These are phyloP conservation scores for Tetrapisispora nanseiensis DNA, from an alignment of 805 yeast species.

Conservation along the genomic window DNA sequence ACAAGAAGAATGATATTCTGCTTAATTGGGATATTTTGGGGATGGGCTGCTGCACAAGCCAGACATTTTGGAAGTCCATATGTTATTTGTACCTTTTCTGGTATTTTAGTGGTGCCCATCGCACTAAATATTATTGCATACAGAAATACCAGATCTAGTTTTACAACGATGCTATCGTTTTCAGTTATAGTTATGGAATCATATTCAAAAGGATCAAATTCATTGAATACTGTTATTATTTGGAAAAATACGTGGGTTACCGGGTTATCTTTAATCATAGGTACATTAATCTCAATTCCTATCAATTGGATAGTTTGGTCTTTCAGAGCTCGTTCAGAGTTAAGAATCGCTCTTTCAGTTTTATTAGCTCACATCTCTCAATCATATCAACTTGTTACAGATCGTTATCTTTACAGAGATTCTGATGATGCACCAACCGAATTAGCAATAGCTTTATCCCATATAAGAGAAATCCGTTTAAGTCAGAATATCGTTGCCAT, in stretches of 20 bases:
- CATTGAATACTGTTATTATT: constrained; percentile 18
- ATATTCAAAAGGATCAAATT: constrained; percentile 10
- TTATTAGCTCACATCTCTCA: constrained; percentile 36
- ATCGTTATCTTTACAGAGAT: constrained; percentile 41
- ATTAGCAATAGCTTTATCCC: constrained; percentile 34
- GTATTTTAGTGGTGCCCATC: constrained; percentile 27
- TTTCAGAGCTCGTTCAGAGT: constrained; percentile 35
- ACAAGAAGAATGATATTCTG: constrained; percentile 29
- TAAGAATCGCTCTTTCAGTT: constrained; percentile 32
- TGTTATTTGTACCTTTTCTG: constrained; percentile 35
- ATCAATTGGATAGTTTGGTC: constrained; percentile 42
- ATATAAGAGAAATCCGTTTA: constrained; percentile 40
- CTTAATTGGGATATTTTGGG: constrained; percentile 38
- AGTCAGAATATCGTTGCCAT: constrained; percentile 36
- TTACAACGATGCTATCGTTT: constrained; percentile 33
- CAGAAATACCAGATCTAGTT: constrained; percentile 36
- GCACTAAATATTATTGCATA: constrained; percentile 30
- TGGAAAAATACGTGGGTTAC: constrained; percentile 35
- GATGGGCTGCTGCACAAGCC: constrained; percentile 37
- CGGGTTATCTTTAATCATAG: constrained; percentile 32
- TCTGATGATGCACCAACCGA: constrained; percentile 39
- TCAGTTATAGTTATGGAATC: constrained; percentile 32
- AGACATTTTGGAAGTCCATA: constrained; percentile 30
- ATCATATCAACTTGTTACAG: constrained; percentile 39
- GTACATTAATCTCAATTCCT: constrained; percentile 30